Conservation (phyloP, 1,284 basidiomycete genomes). For the Phlebopus sp. region DNA sequence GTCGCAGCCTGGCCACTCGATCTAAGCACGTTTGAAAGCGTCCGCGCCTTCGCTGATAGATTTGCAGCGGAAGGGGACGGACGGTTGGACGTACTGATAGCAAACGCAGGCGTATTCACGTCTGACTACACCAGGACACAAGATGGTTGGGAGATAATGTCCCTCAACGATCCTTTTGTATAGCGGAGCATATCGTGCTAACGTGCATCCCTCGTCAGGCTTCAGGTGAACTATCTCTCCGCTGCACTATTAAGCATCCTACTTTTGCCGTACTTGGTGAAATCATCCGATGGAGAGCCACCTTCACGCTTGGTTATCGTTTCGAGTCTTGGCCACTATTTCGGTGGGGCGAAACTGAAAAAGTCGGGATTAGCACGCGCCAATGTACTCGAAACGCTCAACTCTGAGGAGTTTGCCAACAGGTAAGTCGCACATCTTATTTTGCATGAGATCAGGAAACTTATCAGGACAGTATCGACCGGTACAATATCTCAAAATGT, state of each 20-base stretch:
- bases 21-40: constrained; percentile 20
- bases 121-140: constrained; percentile 14
- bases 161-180: not conserved
- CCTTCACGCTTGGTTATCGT: constrained; percentile 25
- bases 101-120: constrained; percentile 20
- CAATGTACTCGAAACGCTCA: constrained; percentile 18
- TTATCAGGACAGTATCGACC: constrained; percentile 14
- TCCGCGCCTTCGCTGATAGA: constrained; percentile 22
- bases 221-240: constrained; percentile 33
- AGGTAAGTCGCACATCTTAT: constrained; percentile 9
- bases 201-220: constrained; percentile 9
- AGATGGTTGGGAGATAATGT: constrained; percentile 29
- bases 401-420: constrained; percentile 9
- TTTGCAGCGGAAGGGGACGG: constrained; percentile 15
- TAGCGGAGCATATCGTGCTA: not conserved
- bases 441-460: not conserved
- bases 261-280: constrained; percentile 26
- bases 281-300: constrained; percentile 14
- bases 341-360: not conserved
- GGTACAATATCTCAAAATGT: constrained; percentile 36
- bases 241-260: constrained; percentile 24
- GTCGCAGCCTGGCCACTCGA: constrained; percentile 21
- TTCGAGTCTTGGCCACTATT: constrained; percentile 22
- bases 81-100: constrained; percentile 18
- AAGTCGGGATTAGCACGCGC: not conserved